Percentiles rank a stretch among this genome's conserved stretches.
phyloP scores from a whole-genome alignment of 2,329 filamentous ascomycete genomes.

The Conoideocrella luteorostrata region DNA sequence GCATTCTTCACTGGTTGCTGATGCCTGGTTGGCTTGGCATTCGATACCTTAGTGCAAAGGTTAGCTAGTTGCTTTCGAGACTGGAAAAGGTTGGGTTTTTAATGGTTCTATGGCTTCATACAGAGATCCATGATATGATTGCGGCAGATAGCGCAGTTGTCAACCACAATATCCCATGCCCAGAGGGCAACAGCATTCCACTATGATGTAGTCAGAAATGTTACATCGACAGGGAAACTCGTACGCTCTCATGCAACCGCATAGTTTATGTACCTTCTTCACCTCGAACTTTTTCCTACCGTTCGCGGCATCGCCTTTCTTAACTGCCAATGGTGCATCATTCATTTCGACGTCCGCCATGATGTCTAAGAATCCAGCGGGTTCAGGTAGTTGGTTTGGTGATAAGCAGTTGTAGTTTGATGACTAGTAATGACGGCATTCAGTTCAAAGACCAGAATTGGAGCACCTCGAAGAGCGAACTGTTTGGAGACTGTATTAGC shows the following conservation, averaged over 20 bases:
- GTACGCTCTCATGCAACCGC: too few species aligned
- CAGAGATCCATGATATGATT: slow-evolving; percentile 99
- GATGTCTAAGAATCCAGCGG: slow-evolving; percentile 1
- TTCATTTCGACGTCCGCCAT: slow-evolving; percentile 99
- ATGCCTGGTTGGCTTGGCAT: slow-evolving; percentile 97
- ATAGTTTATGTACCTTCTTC: slow-evolving; percentile 67
- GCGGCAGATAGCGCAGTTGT: slow-evolving; percentile 98
- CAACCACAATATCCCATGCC: slow-evolving; percentile 99
- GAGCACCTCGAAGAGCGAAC: too few species aligned
- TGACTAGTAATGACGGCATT: too few species aligned
- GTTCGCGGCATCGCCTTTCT: slow-evolving; percentile 45
- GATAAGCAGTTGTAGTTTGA: too few species aligned
- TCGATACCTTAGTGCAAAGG: slow-evolving; percentile 70
- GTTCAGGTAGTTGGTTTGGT: not conserved
- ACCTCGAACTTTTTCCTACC: slow-evolving; percentile 95
- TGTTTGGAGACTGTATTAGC: too few species aligned
- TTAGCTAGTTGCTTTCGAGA: slow-evolving; percentile 9
- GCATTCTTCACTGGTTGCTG: slow-evolving; percentile 94
- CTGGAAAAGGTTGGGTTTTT: not conserved
- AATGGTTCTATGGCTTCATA: slow-evolving; percentile 35
- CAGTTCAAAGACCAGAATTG: too few species aligned
- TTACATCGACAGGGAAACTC: too few species aligned
- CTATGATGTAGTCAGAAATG: slow-evolving; percentile 38
- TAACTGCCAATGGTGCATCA: slow-evolving; percentile 63
- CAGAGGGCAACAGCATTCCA: slow-evolving; percentile 98